Evolutionary conservation across 371 early-diverging fungal genomes (phyloP).

Genomic region (Globomyces sp.): DNA sequence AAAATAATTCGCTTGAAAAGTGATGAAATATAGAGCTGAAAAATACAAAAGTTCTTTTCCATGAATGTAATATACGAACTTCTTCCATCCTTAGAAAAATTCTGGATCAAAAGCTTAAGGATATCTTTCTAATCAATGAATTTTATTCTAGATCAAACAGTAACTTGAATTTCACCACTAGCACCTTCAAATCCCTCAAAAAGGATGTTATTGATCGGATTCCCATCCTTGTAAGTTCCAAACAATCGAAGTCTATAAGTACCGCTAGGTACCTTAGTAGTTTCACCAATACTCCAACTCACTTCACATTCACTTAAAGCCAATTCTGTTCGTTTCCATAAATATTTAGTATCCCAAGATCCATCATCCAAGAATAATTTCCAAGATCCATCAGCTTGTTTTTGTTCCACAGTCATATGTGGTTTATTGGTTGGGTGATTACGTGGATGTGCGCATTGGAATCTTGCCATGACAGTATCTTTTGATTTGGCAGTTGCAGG

Average conservation of each 20-base stretch:
- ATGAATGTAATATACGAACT: too few relatives aligned
- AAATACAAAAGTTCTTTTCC: too few relatives aligned
- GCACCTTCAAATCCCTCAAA: background rate
- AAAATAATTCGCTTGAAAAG: too few relatives aligned
- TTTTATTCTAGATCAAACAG: too few relatives aligned
- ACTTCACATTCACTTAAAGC: slow-evolving; percentile 25
- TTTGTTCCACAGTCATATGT: slow-evolving; percentile 57
- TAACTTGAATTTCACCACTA: background rate
- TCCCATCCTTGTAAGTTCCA: slow-evolving; percentile 12
- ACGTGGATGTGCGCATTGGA: slow-evolving; percentile 64
- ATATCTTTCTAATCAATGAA: too few relatives aligned
- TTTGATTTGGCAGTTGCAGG: slow-evolving; percentile 3
- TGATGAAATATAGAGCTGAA: too few relatives aligned
- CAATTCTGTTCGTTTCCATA: slow-evolving; percentile 29
- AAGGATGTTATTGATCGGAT: background rate
- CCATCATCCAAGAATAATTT: slow-evolving; percentile 32
- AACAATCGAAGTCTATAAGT: slow-evolving; percentile 27
- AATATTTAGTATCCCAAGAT: slow-evolving; percentile 19
- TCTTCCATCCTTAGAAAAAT: too few relatives aligned
- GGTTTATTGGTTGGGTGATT: slow-evolving; percentile 42
- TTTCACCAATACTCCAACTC: slow-evolving; percentile 20
- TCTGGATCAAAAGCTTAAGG: too few relatives aligned
- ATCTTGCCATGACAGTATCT: slow-evolving; percentile 41
- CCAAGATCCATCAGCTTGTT: slow-evolving; percentile 34
- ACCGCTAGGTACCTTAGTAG: slow-evolving; percentile 18